phyloP scores from a whole-genome alignment of 768 basidiomycete species.

The Imleria badia region DNA sequence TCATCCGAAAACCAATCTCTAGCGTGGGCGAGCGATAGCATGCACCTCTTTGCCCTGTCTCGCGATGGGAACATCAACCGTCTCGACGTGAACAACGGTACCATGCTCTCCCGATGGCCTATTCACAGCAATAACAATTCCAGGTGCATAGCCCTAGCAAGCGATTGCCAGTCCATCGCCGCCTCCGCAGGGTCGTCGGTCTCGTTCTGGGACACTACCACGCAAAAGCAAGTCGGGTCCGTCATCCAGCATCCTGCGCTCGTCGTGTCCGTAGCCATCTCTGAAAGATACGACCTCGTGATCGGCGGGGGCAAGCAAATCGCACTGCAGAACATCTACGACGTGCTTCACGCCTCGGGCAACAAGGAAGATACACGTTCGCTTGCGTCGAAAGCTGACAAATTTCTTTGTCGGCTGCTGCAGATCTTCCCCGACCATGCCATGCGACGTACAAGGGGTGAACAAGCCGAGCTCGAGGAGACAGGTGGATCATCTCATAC shows the following conservation, averaged over 20 bases:
- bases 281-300: neutral
- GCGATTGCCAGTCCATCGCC: constrained; percentile 3
- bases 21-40: constrained; percentile 8
- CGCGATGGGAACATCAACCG: neutral
- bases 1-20: constrained; percentile 7
- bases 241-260: constrained; percentile 1
- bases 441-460: neutral
- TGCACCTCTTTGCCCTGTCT: constrained; percentile 7
- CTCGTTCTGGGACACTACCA: constrained; percentile 11
- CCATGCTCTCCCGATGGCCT: neutral
- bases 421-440: neutral
- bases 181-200: constrained; percentile 5
- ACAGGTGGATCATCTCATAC: neutral
- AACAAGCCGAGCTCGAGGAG: neutral
- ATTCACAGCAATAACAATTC: neutral
- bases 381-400: neutral
- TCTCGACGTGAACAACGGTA: neutral
- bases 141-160: constrained; percentile 2
- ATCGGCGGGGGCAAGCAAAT: constrained; percentile 3
- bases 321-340: neutral
- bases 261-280: constrained; percentile 6
- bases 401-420: neutral
- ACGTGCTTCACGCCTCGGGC: neutral
- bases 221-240: constrained; percentile 5
- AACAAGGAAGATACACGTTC: neutral